Base-by-base conservation (phyloP, 306 rosid species). In the Quercus cerris region DNA sequence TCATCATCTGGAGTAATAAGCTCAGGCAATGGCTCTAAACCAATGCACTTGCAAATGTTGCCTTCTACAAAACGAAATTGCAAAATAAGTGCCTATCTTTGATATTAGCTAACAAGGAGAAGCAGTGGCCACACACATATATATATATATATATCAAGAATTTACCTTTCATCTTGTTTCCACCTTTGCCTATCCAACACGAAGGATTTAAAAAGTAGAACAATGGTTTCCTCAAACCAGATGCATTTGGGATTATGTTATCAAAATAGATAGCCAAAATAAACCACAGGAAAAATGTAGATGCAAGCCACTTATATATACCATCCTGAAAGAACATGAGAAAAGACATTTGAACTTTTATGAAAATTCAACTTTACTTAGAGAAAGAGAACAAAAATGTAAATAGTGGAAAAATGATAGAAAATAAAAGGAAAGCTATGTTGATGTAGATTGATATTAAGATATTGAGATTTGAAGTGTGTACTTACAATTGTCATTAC, bases 191-290 rank as follows among this genome's bases (percentile, higher is more conserved):
- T 2, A 72, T 80, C 97, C 97, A 92, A 77, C 92, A 94, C 30
- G 86, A 67, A 10, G 94, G 99, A 23, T 82, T 85, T 56, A 94
- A 76, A 78, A 94, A 94, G 86, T 94, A 92, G 28, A 88, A 82
- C 72, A 77, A 70, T 18, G 97, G 85, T 83, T 90, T 94, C 82
- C 97, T 91, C 78, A 94, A 89, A 76, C 99, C 99, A 70, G 92
- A 86, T 41, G 89, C 94, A 85, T 92, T 91, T 22, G 97, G 98
- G 72, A 94, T 82, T 80, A 94, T 86, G 85, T 94, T 94, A 77
- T 92, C 97, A 2, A 94, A 88, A 90, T 94, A 94, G 78, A 94
- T 80, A 69, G 99, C 97, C 82, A 94, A 86, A 78, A 91, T 13
- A 28, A 90, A 85, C 99, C 99, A 94, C 80, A 92, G 69, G 71